phyloP scores from a whole-genome alignment of 768 basidiomycete species.

The Clitopilus hobsonii region DNA sequence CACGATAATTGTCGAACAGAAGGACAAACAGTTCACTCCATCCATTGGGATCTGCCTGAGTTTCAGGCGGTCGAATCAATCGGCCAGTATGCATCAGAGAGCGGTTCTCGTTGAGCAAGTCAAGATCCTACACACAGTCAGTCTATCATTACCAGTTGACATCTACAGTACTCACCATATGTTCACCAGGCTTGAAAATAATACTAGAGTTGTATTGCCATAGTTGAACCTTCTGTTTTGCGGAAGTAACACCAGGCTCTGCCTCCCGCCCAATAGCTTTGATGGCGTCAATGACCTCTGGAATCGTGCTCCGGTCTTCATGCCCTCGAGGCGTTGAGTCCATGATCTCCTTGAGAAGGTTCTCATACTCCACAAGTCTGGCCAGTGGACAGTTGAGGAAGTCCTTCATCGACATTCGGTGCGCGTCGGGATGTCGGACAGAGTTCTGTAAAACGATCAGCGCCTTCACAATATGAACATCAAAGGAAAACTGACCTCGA shows the following conservation, averaged over 20 bases:
- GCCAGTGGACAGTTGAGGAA: constrained; percentile 92
- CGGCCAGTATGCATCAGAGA: constrained; percentile 82
- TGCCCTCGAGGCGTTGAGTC: constrained; percentile 74
- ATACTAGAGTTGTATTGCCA: constrained; percentile 81
- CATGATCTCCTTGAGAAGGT: constrained; percentile 74
- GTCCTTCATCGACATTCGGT: constrained; percentile 82
- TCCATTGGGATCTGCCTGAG: constrained; percentile 68
- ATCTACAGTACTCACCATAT: constrained; percentile 37
- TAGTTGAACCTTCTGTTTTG: constrained; percentile 86
- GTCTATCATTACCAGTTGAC: not conserved
- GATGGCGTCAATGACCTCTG: constrained; percentile 86
- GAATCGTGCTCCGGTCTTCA: constrained; percentile 76
- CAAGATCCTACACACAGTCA: constrained; percentile 60
- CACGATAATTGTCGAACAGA: constrained; percentile 93
- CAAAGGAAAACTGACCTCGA: constrained; percentile 51
- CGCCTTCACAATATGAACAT: not conserved
- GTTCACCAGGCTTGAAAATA: constrained; percentile 72
- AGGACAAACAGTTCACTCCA: constrained; percentile 87
- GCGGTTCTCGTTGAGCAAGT: constrained; percentile 79
- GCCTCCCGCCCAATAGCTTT: constrained; percentile 81
- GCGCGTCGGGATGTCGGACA: constrained; percentile 68
- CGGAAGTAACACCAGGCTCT: constrained; percentile 79
- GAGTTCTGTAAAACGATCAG: constrained; percentile 26
- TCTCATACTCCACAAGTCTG: constrained; percentile 80
- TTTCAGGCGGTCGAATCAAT: constrained; percentile 78